Base-by-base conservation (phyloP, 371 early-diverging fungal genomes). In the Mortierella sp. region DNA sequence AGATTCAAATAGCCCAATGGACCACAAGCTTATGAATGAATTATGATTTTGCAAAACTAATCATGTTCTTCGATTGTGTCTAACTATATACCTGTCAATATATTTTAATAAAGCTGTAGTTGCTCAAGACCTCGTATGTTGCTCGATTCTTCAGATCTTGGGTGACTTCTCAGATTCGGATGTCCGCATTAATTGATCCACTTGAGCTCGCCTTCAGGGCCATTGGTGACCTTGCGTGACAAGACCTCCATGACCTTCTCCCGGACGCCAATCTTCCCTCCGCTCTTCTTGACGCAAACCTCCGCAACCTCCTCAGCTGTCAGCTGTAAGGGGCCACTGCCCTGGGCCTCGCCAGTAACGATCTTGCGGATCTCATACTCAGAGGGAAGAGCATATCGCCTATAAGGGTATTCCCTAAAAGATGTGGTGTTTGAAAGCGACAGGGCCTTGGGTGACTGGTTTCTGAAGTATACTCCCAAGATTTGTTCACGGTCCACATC, bases 371-470 rank as follows among this genome's bases (percentile, higher is more conserved):
- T 88, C 65, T 96, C 97, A 12, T 88, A 70, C 76, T 96, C 96
- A 1, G 91, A 89, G 0, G 97, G 97, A 51, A 97, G 84, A 9
- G 91, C 90, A 65, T 90, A 95, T 47, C 91, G 83, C 9, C 89
- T 84, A 75, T 91, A 92, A 12, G 95, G 95, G 77, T 96, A 95
- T 66, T 93, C 77, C 20, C 57, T 66, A 69, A 85, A 90, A 8
- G 86, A 66, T n/a, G 79, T 84, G 0, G 68, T 59, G 47, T 68
- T 78, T 52, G 83, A 74, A 9, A 86, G 78, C 26, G 89, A 84
- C 30, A 78, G 65, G 8, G 87, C 68, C 20, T 64, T 77, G 3
- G 85, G 84, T 1, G 85, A 72, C 1, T 83, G 75, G 40, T 77
- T 83, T 24, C 73, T 83, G 70, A 93, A 93, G 78, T 93, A 93